phyloP scores from a whole-genome alignment of 257 asterid genomes.

The Scutellaria galericulata region DNA sequence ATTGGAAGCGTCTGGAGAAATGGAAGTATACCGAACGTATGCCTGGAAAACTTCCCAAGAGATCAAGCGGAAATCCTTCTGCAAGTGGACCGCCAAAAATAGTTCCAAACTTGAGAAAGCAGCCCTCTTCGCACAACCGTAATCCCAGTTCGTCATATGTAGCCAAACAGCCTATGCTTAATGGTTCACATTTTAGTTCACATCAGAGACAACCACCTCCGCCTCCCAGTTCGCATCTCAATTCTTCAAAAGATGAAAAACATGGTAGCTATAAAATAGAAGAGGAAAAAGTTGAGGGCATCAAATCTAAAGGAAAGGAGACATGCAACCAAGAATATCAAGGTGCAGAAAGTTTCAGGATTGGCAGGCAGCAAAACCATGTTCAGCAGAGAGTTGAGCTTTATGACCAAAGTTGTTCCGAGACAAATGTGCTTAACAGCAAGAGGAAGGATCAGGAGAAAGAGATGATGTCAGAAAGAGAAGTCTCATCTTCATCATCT shows the following conservation, averaged over 20 bases:
- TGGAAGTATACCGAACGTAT: conserved; percentile 82
- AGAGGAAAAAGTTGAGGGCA: conserved; percentile 38
- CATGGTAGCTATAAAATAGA: conserved; percentile 32
- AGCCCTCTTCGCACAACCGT: conserved; percentile 31
- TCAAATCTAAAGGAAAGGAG: conserved; percentile 48
- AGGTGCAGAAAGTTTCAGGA: conserved; percentile 39
- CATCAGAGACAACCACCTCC: conserved; percentile 43
- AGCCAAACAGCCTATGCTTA: conserved; percentile 37
- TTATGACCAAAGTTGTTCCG: conserved; percentile 37
- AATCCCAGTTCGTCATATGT: conserved; percentile 38
- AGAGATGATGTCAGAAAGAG: conserved; percentile 40
- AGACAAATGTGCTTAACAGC: conserved; percentile 39
- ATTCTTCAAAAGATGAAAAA: conserved; percentile 39
- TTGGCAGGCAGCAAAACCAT: conserved; percentile 47
- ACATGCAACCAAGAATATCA: conserved; percentile 42
- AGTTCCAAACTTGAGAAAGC: conserved; percentile 47
- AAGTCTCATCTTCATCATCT: conserved; percentile 39
- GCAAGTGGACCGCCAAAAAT: conserved; percentile 48
- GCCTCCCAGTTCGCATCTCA: conserved; percentile 36
- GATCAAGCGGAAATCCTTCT: conserved; percentile 41
- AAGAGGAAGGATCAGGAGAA: conserved; percentile 44
- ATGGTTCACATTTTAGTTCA: conserved; percentile 42
- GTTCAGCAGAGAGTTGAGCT: conserved; percentile 40
- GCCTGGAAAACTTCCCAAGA: conserved; percentile 56
- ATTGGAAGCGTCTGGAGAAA: conserved; percentile 83